Conservation (phyloP, 2,329 filamentous ascomycete species). For the Claviceps capensis region DNA sequence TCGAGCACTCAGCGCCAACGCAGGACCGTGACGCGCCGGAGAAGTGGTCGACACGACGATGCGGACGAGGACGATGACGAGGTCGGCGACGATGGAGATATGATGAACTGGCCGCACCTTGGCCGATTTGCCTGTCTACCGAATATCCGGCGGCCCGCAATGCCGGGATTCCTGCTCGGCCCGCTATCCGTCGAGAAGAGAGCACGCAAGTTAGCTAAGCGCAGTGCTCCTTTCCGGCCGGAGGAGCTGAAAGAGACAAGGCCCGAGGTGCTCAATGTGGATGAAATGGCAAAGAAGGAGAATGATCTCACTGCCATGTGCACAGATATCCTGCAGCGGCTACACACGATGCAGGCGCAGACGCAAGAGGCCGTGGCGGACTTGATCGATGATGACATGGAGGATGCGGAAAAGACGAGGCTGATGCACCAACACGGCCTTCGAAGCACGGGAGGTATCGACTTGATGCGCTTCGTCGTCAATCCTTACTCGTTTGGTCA, state of each 20-base stretch:
- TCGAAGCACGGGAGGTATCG: conserved; percentile 54
- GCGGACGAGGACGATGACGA: conserved; percentile 41
- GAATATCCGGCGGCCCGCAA: conserved; percentile 56
- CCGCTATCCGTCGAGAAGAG: conserved; percentile 85
- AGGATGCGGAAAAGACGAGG: conserved; percentile 29
- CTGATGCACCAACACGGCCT: conserved; percentile 55
- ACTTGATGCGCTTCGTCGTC: conserved; percentile 74
- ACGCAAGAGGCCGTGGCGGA: conserved; percentile 32
- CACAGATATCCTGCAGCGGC: conserved; percentile 52
- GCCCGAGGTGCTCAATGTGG: conserved; percentile 62
- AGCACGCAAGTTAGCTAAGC: conserved; percentile 53
- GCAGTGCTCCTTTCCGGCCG: conserved; percentile 55
- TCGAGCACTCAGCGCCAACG: conserved; percentile 35
- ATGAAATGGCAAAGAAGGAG: conserved; percentile 64
- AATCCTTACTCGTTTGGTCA: conserved; percentile 87
- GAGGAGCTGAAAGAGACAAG: conserved; percentile 56
- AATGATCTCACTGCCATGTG: conserved; percentile 71
- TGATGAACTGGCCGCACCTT: conserved; percentile 74
- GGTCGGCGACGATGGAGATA: conserved; percentile 60
- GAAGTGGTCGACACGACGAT: conserved; percentile 32
- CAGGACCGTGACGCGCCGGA: conserved; percentile 16
- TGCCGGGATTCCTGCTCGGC: conserved; percentile 75
- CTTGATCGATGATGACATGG: conserved; percentile 30
- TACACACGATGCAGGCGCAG: conserved; percentile 36
- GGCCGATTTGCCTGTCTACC: conserved; percentile 67